A percentile compares a stretch with the other conserved stretches of the same genome.
These are phyloP conservation scores for Trichoderma sp. DNA, from an alignment of 2,329 filamentous ascomycete genomes.

Conservation along the genomic window DNA sequence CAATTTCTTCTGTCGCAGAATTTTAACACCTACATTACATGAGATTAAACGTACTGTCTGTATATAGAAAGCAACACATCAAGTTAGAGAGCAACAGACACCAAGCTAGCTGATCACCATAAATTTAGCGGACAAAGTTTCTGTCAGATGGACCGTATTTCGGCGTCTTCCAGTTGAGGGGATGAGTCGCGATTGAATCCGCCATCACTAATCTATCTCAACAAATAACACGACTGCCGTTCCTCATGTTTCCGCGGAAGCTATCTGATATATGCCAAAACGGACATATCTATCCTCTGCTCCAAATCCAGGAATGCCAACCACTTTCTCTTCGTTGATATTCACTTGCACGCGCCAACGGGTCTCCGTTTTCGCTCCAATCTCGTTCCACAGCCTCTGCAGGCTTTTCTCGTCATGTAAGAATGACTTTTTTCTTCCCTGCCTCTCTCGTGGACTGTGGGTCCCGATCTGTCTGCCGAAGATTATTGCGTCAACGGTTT, in stretches of 20 bases:
- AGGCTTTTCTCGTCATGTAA: neutral
- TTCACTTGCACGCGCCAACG: neutral
- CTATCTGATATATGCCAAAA: neutral
- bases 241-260: neutral
- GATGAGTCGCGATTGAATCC: neutral
- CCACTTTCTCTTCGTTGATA: neutral
- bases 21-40: too few species aligned
- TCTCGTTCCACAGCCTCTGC: constrained; percentile 1
- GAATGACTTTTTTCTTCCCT: neutral
- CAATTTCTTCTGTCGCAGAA: too few species aligned
- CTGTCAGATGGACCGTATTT: neutral
- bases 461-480: constrained; percentile 7
- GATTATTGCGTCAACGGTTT: neutral
- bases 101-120: neutral
- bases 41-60: too few species aligned
- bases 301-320: constrained; percentile 1
- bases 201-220: neutral
- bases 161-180: neutral
- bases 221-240: neutral
- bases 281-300: neutral
- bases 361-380: neutral
- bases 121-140: neutral
- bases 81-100: neutral
- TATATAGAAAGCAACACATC: too few species aligned
- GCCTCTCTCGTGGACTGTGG: neutral